Evolutionary conservation across 805 yeast species (phyloP), one percentile per base, ranked within the genome.

Genomic region (Priceomyces carsonii): DNA sequence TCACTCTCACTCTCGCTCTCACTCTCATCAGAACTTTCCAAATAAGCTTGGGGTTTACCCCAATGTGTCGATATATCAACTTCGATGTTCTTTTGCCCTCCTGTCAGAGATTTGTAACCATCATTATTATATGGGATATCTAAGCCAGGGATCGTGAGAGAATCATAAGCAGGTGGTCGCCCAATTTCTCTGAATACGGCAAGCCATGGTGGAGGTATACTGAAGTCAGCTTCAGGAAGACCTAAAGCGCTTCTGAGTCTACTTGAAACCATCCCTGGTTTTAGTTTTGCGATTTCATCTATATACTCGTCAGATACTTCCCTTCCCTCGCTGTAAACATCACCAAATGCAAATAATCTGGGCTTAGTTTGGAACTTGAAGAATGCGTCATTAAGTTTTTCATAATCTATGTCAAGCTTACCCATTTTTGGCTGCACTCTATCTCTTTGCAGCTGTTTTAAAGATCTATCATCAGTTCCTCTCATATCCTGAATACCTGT

Each of bases 401-500:
- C 82, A 54, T 84, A 90, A 58, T 91, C 97, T 16, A 93, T 75
- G 55, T 91, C 98, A 15, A 91, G 57, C 34, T 80, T 70, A 1
- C 95, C 95, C 79, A 88, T 69, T 54, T 86, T 87, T 0, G 96
- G 96, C 56, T 87, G 96, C 0, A 89, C 95, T 33, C 85, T 71
- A 38, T 85, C 91, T 43, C 97, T 71, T 56, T 82, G 82, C 51
- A 75, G 71, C 50, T 85, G 93, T 52, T 84, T 80, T 46, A 88
- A 54, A 1, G 80, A 70, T 9, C 75, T 63, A 13, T 75, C 80
- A 28, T 80, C 80, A 2, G 80, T 77, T 37, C 79, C 77, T 55
- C 97, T 75, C 95, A 91, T 85, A 36, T 85, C 89, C 43, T 79
- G 75, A 18, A 91, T 89, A 2, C 96, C 96, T 0, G 97, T 90